These are phyloP conservation scores for Metarhizium album DNA, from an alignment of 2,329 filamentous ascomycete genomes.

Conservation along the genomic window DNA sequence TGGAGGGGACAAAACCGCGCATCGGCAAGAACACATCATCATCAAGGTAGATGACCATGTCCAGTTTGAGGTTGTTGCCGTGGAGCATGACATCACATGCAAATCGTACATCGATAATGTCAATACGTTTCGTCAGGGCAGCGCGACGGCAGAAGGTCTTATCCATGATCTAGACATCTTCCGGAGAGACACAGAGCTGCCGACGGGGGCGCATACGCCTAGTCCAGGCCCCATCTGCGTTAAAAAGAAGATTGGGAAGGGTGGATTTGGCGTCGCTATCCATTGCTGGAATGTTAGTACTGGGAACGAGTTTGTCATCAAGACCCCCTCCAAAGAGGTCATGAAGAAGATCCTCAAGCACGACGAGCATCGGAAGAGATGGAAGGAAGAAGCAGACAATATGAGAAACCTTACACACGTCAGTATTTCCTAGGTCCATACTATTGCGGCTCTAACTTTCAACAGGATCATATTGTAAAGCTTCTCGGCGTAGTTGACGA, in stretches of 20 bases:
- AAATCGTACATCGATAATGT: constrained; percentile 12
- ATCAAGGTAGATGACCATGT: constrained; percentile 3
- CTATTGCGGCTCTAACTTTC: constrained; percentile 1
- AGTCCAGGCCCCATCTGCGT: constrained; percentile 8
- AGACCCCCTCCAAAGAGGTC: constrained; percentile 9
- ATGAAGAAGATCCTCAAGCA: constrained; percentile 1
- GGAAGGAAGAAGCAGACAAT: constrained; percentile 12
- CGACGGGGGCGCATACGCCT: constrained; percentile 8
- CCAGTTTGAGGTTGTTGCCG: constrained; percentile 8
- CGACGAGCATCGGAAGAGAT: constrained; percentile 3
- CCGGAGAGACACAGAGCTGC: constrained; percentile 4
- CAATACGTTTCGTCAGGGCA: constrained; percentile 10
- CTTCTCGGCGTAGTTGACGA: constrained; percentile 1
- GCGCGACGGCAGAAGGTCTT: constrained; percentile 8
- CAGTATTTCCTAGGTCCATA: constrained; percentile 2
- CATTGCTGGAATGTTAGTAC: constrained; percentile 15
- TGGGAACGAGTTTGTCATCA: constrained; percentile 12
- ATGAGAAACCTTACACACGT: constrained; percentile 13
- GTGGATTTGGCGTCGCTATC: constrained; percentile 12
- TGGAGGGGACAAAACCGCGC: constrained; percentile 7
- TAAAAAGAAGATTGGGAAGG: constrained; percentile 8
- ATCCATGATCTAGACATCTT: constrained; percentile 7
- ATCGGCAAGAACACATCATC: constrained; percentile 4
- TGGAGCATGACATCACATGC: constrained; percentile 5
- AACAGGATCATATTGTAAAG: constrained; percentile 10